Base-by-base conservation (phyloP, 108 stramenopile species). In the Cylindrotheca closterium region DNA sequence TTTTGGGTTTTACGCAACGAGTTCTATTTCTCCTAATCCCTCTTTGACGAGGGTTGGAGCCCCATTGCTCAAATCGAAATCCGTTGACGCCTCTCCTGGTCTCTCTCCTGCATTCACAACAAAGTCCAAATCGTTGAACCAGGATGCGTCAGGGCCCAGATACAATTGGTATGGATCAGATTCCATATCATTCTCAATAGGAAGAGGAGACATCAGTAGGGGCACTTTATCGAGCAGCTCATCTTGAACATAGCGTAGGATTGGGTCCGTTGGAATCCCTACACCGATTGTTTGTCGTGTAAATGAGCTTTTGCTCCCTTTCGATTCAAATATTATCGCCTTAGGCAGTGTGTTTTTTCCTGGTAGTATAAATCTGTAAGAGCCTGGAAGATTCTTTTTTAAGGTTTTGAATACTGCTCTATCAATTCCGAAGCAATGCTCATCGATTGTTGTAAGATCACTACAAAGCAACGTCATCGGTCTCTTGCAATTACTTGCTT, bases 311-410 rank as follows among this genome's bases (percentile, higher is more conserved):
- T 37, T 57, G 22, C 3, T 19, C 5, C 67, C 67, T 26, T n/a
- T 33, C 15, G 27, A 25, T 5, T 52, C 51, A 2, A 57, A 19
- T 53, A 58, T 2, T 2, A 68, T 48, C 10, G 10, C 7, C 27
- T 58, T 56, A 8, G 67, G 67, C 23, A 68, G 25, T 2, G 2
- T 5, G 3, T 21, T 32, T n/a, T 26, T 30, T 22, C 57, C 67
- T 15, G 58, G 67, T n/a, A 68, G 67, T 2, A 68, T 48, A 7
- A 68, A 30, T 21, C 57, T 59, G 58, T 68, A 68, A 18, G 67
- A 58, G 26, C 67, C 67, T 1, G 67, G 67, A 1, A 68, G 27
- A 34, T 42, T 47, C 18, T 24, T 27, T 18, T 68, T 68, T 21
- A 68, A 42, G 3, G 59, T 10, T 30, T 68, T 68, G 32, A 68